Conservation (phyloP, 768 basidiomycete genomes). For the Rhizopogon sp. region DNA sequence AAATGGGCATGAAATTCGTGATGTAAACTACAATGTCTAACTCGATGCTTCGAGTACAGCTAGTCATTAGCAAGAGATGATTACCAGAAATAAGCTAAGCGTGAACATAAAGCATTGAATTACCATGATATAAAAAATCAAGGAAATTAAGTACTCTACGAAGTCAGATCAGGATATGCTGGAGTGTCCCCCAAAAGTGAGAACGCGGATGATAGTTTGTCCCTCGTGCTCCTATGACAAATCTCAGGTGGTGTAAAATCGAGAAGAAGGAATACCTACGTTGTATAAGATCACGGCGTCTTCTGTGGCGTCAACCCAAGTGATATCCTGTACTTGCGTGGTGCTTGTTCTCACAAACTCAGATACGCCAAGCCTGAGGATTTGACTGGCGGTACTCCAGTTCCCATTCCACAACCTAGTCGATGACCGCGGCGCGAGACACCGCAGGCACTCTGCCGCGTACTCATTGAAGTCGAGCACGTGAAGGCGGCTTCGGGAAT, state of each 20-base stretch:
- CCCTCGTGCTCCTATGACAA: slow-evolving; percentile 24
- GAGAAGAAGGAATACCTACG: slow-evolving; percentile 30
- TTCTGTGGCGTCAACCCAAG: slow-evolving; percentile 51
- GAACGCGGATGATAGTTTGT: slow-evolving; percentile 26
- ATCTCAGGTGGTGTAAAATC: slow-evolving; percentile 1
- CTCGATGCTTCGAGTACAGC: not conserved
- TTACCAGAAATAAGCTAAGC: not conserved
- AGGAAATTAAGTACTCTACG: not conserved
- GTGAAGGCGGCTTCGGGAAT: slow-evolving; percentile 21
- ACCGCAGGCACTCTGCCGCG: slow-evolving; percentile 19
- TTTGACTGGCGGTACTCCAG: slow-evolving; percentile 21
- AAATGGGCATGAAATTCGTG: slow-evolving; percentile 34
- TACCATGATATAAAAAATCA: not conserved
- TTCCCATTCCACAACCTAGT: slow-evolving; percentile 28
- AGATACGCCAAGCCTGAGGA: slow-evolving; percentile 20
- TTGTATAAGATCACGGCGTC: slow-evolving; percentile 56
- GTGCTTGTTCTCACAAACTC: slow-evolving; percentile 31
- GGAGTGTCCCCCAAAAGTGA: slow-evolving; percentile 21
- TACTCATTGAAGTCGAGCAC: slow-evolving; percentile 25
- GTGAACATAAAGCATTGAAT: not conserved
- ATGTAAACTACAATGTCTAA: not conserved
- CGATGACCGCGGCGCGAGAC: slow-evolving; percentile 19
- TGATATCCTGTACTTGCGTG: slow-evolving; percentile 40
- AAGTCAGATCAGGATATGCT: not conserved
- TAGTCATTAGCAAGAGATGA: not conserved